Evolutionary conservation across 2,329 filamentous ascomycete genomes (phyloP).

Genomic region (Epichloe aotearoae): DNA sequence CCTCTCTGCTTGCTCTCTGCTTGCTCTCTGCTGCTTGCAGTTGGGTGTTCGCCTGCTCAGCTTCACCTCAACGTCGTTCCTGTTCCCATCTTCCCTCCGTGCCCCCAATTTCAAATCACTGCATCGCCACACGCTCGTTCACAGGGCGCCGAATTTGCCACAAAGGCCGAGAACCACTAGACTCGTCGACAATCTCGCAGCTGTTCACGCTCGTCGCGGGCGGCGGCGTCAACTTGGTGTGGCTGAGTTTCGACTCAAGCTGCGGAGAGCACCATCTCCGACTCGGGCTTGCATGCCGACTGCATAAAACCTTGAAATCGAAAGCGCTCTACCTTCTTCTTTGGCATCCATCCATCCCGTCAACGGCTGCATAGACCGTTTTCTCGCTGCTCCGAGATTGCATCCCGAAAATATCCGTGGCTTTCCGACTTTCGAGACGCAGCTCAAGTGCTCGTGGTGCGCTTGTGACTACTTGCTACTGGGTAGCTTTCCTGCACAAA

Average conservation of each 20-base stretch:
- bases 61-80: background rate
- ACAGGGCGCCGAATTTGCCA: background rate
- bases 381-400: background rate
- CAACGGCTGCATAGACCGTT: background rate
- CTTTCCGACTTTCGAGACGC: background rate
- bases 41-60: background rate
- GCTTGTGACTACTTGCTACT: background rate
- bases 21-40: no score
- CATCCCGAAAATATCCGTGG: background rate
- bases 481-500: background rate
- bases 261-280: background rate
- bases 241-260: background rate
- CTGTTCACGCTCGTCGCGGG: background rate
- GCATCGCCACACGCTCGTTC: background rate
- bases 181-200: background rate
- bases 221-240: background rate
- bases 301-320: background rate
- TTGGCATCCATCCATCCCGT: background rate
- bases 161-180: background rate
- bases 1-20: no score
- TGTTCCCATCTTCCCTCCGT: background rate
- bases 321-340: background rate
- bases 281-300: background rate
- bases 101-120: background rate
- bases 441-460: background rate